Evolutionary conservation across 2,329 filamentous ascomycete genomes (phyloP), one percentile per base, ranked within the genome.

Genomic region (Pseudogymnoascus verrucosus): DNA sequence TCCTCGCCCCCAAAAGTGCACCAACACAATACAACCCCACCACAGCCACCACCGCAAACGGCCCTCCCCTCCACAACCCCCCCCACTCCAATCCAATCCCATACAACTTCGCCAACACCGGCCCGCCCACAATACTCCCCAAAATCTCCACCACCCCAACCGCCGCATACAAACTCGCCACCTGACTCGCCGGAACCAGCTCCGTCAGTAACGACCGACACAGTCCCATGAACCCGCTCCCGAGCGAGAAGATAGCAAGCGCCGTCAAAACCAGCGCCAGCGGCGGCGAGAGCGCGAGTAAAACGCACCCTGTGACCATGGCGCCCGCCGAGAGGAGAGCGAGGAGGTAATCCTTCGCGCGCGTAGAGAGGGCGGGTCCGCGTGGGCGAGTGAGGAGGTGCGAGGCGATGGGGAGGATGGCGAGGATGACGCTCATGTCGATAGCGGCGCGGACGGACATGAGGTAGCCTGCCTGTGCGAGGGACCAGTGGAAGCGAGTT

Each of bases 401-500:
- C 16, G 71, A 71, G 59, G 71, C 26, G 6, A 59, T 3, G 1
- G 71, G 71, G 3, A 73, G 42, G 7, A 73, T 57, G 23, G 63
- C 47, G 3, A 73, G 40, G 1, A 72, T 40, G 10, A 73, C 65
- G 4, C 68, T 31, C 8, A 72, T 69, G 40, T 71, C 69, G 7
- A 72, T 63, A 10, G 67, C 62, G 2, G 69, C 70, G 4, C 68
- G 67, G 12, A 72, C 54, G 1, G 71, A 72, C n/a, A 72, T 65
- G 5, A 73, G 66, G 26, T 69, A 67, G 5, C 67, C 65, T 14
- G 67, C 64, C 31, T 70, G 28, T 0, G 64, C 63, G 10, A 73
- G 65, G 14, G 67, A 65, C 65, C 68, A 71, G 19, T 62, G 47
- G 60, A 70, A 73, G 10, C 70, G 67, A 8, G 68, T 68, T 1